Base-by-base conservation (phyloP, 768 basidiomycete genomes). In the Tricholoma flavovirens region DNA sequence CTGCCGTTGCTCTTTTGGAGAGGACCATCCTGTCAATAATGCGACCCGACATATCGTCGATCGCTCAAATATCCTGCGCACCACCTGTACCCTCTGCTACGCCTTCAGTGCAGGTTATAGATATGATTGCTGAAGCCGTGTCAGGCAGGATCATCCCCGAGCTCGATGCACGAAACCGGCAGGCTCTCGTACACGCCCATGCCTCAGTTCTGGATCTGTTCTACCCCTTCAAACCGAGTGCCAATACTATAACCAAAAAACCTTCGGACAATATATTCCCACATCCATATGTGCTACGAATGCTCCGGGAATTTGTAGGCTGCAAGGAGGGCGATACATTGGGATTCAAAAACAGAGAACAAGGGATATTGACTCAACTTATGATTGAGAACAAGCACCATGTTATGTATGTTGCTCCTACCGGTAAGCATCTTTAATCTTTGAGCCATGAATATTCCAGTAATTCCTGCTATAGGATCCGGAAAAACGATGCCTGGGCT, bases 331-430 rank as follows among this genome's bases (percentile, higher is more conserved):
- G 33, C 4, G 8, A 6, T n/a, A 35, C 30, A 33, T 5, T 52
- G 15, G 51, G 4, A 11, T 52, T 52, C 51, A 52, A 33, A 21
- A 52, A 52, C 8, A 14, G 15, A 24, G 30, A 52, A 24, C 51
- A 52, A 35, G 51, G 7, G 12, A 17, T 30, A 14, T 7, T 56
- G 5, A 51, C 55, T 10, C 55, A 56, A 49, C 50, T 56, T 9
- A 26, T 57, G 36, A 29, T 32, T 8, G 60, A 62, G 17, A 19
- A 49, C 10, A 2, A 57, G 26, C 11, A 49, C 4, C 49, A 59
- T 17, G 43, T 63, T 17, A 5, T 54, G n/a, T 53, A 56, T 45
- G 21, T 60, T 7, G 56, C 53, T 2, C 46, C 56, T 11, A 59
- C 57, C 1, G 54, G 54, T 51, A 26, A 26, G 24, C 24, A 26